Evolutionary conservation across 306 rosid species (phyloP).

Genomic region (Corylus heterophylla): DNA sequence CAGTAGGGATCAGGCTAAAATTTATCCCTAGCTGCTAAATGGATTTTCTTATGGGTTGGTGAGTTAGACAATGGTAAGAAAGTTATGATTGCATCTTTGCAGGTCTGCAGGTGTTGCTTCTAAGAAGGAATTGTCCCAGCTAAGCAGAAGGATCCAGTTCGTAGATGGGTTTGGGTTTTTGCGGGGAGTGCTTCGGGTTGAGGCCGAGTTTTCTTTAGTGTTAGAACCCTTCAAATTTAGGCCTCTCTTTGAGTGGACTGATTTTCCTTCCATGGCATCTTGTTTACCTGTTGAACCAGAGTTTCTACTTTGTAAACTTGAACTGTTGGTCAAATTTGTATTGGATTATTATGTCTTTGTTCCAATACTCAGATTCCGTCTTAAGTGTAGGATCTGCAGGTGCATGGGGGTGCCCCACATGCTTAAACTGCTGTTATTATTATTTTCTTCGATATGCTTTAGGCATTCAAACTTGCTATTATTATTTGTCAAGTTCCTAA

Average conservation of each 20-base stretch:
- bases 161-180: constrained; percentile 18
- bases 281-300: background rate
- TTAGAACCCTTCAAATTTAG: constrained; percentile 21
- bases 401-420: background rate
- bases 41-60: constrained; percentile 28
- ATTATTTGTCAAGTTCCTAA: no score
- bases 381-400: background rate
- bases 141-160: constrained; percentile 7
- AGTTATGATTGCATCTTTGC: constrained; percentile 39
- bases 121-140: constrained; percentile 14
- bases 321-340: constrained; percentile 5
- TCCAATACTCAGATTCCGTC: background rate
- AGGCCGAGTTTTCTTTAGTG: constrained; percentile 8
- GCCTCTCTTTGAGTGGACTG: constrained; percentile 1
- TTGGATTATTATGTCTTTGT: constrained; percentile 1
- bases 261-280: constrained; percentile 9
- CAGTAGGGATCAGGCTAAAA: constrained; percentile 30
- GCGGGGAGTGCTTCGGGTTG: constrained; percentile 1
- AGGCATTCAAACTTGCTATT: no score
- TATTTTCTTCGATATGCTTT: background rate
- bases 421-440: background rate
- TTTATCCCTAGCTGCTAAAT: constrained; percentile 22
- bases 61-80: constrained; percentile 38
- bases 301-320: constrained; percentile 5
- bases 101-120: constrained; percentile 34